phyloP scores from a whole-genome alignment of 164 flowering plant genomes.

The Annona cherimola region DNA sequence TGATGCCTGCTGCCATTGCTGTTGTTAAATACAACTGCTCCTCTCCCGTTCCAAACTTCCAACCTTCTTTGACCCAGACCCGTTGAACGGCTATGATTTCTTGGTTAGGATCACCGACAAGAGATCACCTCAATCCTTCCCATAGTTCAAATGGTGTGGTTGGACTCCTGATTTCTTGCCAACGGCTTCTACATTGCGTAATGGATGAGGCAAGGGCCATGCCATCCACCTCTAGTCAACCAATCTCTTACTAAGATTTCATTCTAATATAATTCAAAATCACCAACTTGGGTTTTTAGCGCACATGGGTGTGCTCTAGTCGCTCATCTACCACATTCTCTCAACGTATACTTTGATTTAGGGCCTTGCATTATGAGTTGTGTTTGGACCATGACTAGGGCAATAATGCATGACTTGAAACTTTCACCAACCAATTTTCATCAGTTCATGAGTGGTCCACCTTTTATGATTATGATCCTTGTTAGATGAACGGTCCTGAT shows the following conservation, averaged over 20 bases:
- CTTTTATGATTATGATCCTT: not conserved
- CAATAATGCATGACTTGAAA: not conserved
- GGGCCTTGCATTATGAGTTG: not conserved
- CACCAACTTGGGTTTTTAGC: not conserved
- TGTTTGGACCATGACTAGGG: not conserved
- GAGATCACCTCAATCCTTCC: not conserved
- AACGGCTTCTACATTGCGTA: not conserved
- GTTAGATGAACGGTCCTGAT: not conserved
- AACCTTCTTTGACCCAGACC: not conserved
- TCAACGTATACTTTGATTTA: too few species aligned
- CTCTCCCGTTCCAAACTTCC: too few species aligned
- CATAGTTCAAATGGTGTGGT: not conserved
- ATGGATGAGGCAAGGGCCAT: not conserved
- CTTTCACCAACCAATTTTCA: not conserved
- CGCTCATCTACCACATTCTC: not conserved
- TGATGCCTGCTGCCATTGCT: too few species aligned
- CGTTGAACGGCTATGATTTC: not conserved
- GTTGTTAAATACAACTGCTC: too few species aligned
- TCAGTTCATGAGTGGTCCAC: not conserved
- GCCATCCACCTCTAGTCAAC: not conserved
- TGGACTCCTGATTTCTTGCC: not conserved
- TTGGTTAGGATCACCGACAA: not conserved
- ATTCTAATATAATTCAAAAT: too few species aligned
- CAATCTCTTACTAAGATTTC: not conserved
- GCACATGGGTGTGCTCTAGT: not conserved